Evolutionary conservation across 208 protist genomes (phyloP).

Genomic region (Trypanosomatidae sp.): DNA sequence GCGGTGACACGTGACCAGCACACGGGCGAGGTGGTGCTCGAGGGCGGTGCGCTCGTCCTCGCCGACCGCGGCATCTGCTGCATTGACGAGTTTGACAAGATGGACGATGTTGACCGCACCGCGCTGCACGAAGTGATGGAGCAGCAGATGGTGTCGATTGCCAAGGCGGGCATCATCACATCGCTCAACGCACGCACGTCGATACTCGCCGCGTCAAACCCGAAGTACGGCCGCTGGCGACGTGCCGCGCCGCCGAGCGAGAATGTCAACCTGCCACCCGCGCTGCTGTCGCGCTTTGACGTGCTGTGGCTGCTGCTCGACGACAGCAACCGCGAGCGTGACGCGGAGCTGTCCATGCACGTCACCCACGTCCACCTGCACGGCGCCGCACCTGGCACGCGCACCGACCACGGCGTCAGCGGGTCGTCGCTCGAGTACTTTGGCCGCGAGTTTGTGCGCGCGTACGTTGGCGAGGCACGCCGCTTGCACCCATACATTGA

Average conservation of each 20-base stretch:
- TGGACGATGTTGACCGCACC: constrained; percentile 95
- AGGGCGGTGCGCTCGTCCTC: constrained; percentile 96
- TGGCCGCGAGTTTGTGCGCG: constrained; percentile 67
- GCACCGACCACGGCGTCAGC: constrained; percentile 21
- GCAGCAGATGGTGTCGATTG: constrained; percentile 98
- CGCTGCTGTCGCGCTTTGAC: constrained; percentile 97
- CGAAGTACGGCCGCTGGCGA: constrained; percentile 95
- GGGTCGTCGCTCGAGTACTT: constrained; percentile 61
- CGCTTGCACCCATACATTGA: constrained; percentile 72
- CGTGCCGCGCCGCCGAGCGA: constrained; percentile 82
- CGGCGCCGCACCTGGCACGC: constrained; percentile 49
- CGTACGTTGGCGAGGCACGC: constrained; percentile 77
- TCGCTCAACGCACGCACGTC: constrained; percentile 97
- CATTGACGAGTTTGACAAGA: constrained; percentile 99
- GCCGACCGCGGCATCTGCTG: constrained; percentile 98
- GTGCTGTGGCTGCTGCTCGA: constrained; percentile 89
- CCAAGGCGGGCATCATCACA: constrained; percentile 99
- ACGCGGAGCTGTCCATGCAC: constrained; percentile 92
- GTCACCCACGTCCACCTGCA: constrained; percentile 84
- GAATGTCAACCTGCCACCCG: constrained; percentile 97
- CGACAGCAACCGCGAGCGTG: constrained; percentile 75
- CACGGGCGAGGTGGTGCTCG: constrained; percentile 91
- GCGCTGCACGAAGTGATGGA: constrained; percentile 98
- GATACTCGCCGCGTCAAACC: constrained; percentile 98
- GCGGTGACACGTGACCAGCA: constrained; percentile 95